Evolutionary conservation across 805 yeast species (phyloP).

Genomic region (Nakazawaea peltata): DNA sequence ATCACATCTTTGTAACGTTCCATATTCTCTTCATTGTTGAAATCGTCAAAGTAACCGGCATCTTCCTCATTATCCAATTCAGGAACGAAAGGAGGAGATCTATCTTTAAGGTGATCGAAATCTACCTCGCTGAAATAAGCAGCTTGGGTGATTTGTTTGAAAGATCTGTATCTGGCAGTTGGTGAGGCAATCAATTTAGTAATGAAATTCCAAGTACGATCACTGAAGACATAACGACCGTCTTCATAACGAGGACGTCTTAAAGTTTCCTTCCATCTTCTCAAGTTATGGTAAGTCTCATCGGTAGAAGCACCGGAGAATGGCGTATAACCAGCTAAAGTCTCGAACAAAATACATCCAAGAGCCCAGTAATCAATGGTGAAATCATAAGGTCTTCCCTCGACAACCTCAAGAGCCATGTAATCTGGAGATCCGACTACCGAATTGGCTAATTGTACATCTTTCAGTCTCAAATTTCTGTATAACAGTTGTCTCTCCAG

Average conservation of each 20-base stretch:
- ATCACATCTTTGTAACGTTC: conserved; percentile 95
- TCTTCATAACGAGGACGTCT: conserved; percentile 88
- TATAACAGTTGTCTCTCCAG: conserved; percentile 84
- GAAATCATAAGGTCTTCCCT: conserved; percentile 88
- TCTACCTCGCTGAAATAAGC: conserved; percentile 80
- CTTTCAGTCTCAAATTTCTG: conserved; percentile 67
- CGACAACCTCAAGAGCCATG: conserved; percentile 96
- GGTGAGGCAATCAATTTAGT: conserved; percentile 76
- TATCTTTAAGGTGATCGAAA: conserved; percentile 60
- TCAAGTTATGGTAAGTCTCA: conserved; percentile 89
- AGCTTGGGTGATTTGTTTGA: conserved; percentile 73
- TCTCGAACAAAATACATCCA: conserved; percentile 95
- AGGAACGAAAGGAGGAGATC: conserved; percentile 92
- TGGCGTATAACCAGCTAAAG: conserved; percentile 95
- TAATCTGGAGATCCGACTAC: conserved; percentile 98
- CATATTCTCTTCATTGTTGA: conserved; percentile 94
- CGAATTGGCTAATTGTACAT: conserved; percentile 84
- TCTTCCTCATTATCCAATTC: conserved; percentile 95
- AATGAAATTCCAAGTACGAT: conserved; percentile 91
- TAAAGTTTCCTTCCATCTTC: conserved; percentile 85
- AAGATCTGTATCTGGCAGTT: conserved; percentile 61
- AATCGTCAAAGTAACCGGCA: conserved; percentile 98
- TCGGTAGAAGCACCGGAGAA: conserved; percentile 90
- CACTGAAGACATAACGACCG: conserved; percentile 88
- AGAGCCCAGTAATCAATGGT: conserved; percentile 98